These are phyloP conservation scores for Starmerella geochares DNA, from an alignment of 805 yeast species.

Conservation along the genomic window DNA sequence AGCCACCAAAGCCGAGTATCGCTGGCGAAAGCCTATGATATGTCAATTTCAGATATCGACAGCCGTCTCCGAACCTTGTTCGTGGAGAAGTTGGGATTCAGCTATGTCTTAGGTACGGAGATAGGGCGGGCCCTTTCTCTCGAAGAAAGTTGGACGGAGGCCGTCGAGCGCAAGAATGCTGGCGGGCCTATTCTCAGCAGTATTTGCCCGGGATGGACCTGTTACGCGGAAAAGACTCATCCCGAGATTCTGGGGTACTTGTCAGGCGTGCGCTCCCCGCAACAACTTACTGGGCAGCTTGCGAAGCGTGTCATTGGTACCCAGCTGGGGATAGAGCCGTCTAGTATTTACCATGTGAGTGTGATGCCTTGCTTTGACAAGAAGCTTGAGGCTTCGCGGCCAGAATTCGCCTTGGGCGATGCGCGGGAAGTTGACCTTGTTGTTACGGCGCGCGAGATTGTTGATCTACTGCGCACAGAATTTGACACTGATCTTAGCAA, in stretches of 20 bases:
- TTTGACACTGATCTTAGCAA: constrained; percentile 31
- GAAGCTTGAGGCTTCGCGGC: constrained; percentile 85
- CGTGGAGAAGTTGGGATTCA: constrained; percentile 52
- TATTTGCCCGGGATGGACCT: constrained; percentile 92
- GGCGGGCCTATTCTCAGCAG: constrained; percentile 52
- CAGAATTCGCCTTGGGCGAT: constrained; percentile 42
- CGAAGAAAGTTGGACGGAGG: constrained; percentile 39
- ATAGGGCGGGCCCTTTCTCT: constrained; percentile 65
- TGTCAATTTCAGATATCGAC: constrained; percentile 51
- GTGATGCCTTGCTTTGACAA: constrained; percentile 98
- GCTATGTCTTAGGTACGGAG: constrained; percentile 72
- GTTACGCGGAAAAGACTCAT: constrained; percentile 92
- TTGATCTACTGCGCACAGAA: constrained; percentile 53
- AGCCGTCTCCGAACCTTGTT: constrained; percentile 49
- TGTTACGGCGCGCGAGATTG: constrained; percentile 77
- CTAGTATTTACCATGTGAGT: constrained; percentile 62
- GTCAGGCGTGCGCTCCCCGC: constrained; percentile 76
- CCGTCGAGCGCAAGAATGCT: constrained; percentile 24
- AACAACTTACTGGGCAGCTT: constrained; percentile 78
- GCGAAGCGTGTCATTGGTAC: constrained; percentile 44
- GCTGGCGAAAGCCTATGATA: constrained; percentile 54
- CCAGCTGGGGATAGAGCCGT: constrained; percentile 30
- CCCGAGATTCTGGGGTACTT: constrained; percentile 65
- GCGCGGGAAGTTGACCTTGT: constrained; percentile 81
- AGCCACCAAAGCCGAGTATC: constrained; percentile 83